A percentile compares a stretch with the other conserved stretches of the same genome.
Conservation (phyloP, 345 rosid genomes). For the Rhodomyrtus tomentosa region DNA sequence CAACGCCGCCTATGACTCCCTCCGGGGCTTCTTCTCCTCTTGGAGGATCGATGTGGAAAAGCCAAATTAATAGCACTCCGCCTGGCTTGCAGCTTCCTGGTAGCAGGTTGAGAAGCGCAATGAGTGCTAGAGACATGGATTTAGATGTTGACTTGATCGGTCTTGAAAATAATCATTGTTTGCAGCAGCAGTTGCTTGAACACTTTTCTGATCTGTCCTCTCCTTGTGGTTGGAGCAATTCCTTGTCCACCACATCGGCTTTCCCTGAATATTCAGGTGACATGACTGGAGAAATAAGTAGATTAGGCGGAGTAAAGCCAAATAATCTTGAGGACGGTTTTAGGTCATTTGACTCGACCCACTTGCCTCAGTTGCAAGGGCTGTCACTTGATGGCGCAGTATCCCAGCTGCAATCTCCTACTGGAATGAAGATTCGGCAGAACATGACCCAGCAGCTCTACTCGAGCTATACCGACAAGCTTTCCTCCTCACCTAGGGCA, state of each 20-base stretch:
- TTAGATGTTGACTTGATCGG: constrained; percentile 30
- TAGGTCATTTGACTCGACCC: constrained; percentile 29
- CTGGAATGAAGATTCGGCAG: constrained; percentile 31
- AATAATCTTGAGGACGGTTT: constrained; percentile 59
- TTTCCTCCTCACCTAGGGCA: constrained; percentile 43
- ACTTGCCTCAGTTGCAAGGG: constrained; percentile 32
- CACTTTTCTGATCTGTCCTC: constrained; percentile 46
- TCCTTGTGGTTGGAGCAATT: constrained; percentile 53
- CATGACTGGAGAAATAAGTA: constrained; percentile 29
- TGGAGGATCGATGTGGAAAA: constrained; percentile 39
- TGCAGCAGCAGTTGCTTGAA: constrained; percentile 34
- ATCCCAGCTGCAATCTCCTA: constrained; percentile 26
- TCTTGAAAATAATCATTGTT: constrained; percentile 17
- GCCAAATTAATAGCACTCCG: constrained; percentile 28
- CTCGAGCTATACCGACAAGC: constrained; percentile 29
- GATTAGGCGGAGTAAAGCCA: constrained; percentile 53
- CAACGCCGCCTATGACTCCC: constrained; percentile 65
- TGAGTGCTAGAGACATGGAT: constrained; percentile 59
- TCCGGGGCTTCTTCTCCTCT: constrained; percentile 46
- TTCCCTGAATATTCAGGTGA: constrained; percentile 24
- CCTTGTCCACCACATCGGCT: constrained; percentile 26
- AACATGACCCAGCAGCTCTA: constrained; percentile 40
- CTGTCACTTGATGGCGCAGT: constrained; percentile 20
- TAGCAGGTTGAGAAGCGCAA: constrained; percentile 59
- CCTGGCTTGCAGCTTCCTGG: constrained; percentile 74